Evolutionary conservation across 768 basidiomycete species (phyloP).

Genomic region (Serendipita indica): DNA sequence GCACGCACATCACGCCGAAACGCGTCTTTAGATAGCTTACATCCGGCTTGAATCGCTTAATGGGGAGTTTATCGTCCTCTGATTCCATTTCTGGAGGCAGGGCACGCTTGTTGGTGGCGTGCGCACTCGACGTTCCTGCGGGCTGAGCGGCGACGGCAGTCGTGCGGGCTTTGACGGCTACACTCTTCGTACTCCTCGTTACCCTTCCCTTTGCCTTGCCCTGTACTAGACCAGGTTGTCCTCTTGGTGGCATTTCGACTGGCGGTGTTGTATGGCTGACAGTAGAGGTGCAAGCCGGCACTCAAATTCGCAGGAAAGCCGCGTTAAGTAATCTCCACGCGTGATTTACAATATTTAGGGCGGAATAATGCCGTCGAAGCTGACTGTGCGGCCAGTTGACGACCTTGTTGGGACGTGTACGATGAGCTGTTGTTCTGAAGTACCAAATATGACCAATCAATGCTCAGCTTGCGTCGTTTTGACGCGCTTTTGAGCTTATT

Average conservation of each 20-base stretch:
- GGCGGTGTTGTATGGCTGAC: neutral
- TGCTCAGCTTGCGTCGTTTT: too few relatives aligned
- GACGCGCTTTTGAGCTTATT: too few relatives aligned
- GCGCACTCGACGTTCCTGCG: neutral
- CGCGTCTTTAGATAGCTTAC: neutral
- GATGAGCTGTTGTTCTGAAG: too few relatives aligned
- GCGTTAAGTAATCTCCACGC: too few relatives aligned
- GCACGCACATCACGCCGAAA: neutral
- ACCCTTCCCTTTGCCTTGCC: neutral
- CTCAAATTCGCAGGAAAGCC: too few relatives aligned
- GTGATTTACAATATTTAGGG: too few relatives aligned
- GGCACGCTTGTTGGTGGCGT: neutral
- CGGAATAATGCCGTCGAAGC: too few relatives aligned
- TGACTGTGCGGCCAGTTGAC: too few relatives aligned
- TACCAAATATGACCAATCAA: too few relatives aligned
- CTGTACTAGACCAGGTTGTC: neutral
- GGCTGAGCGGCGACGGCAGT: neutral
- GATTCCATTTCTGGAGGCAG: neutral
- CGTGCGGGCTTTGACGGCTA: neutral
- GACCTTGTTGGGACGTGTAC: too few relatives aligned
- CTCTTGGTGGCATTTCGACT: neutral
- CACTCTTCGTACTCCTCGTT: neutral
- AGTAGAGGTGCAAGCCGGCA: neutral
- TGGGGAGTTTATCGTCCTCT: neutral
- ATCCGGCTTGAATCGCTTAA: conserved; percentile 6